phyloP scores from a whole-genome alignment of 192 early-diverging fungal species.

The Linnemannia zychae region DNA sequence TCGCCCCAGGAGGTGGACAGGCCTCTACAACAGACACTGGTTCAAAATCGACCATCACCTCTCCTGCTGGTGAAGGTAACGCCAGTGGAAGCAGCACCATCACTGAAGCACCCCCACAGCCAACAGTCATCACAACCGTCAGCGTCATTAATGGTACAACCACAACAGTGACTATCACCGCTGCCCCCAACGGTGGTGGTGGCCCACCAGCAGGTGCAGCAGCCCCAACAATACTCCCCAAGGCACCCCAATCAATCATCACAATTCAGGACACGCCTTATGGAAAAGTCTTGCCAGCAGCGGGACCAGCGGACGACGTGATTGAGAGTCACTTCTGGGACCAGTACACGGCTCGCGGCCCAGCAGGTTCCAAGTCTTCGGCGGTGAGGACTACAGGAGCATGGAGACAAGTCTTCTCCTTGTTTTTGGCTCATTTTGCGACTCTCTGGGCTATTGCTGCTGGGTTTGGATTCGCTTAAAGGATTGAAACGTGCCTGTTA shows the following conservation, averaged over 20 bases:
- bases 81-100: not conserved
- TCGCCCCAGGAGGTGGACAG: not conserved
- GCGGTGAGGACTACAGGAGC: not conserved
- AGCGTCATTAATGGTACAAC: conserved; percentile 41
- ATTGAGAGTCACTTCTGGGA: conserved; percentile 47
- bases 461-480: not conserved
- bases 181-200: not conserved
- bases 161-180: conserved; percentile 16
- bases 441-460: not conserved
- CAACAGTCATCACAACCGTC: conserved; percentile 28
- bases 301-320: conserved; percentile 27
- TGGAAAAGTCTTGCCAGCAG: conserved; percentile 46
- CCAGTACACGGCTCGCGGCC: conserved; percentile 8
- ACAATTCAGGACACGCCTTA: conserved; percentile 30
- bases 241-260: conserved; percentile 39
- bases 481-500: not conserved
- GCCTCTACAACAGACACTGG: conserved; percentile 17
- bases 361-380: not conserved
- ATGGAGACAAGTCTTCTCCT: not conserved
- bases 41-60: not conserved
- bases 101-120: not conserved
- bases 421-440: not conserved
- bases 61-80: not conserved
- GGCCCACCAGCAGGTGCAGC: not conserved
- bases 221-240: conserved; percentile 14